phyloP scores from a whole-genome alignment of 352 stramenopile genomes.

The Globisporangium parvum region DNA sequence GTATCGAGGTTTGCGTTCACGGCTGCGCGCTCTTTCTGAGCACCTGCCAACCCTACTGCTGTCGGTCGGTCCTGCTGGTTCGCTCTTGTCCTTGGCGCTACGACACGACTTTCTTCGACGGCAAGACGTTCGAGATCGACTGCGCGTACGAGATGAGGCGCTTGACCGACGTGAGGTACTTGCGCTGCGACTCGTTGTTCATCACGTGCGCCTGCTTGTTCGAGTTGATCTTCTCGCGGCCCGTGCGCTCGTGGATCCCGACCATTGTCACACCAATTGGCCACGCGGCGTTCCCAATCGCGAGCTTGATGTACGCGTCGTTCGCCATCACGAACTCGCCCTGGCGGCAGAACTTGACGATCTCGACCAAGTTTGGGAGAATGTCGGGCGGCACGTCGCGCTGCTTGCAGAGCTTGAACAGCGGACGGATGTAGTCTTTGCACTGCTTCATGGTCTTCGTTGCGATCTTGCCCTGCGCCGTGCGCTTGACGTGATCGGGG shows the following conservation, averaged over 20 bases:
- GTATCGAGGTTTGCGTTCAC: no score
- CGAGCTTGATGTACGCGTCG: slow-evolving; percentile 97
- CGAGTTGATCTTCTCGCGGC: slow-evolving; percentile 94
- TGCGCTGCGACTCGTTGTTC: slow-evolving; percentile 98
- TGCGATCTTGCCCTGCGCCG: slow-evolving; percentile 90
- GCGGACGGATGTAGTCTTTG: slow-evolving; percentile 97
- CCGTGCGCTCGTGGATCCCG: slow-evolving; percentile 96
- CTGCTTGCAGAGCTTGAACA: slow-evolving; percentile 97
- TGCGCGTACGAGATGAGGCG: slow-evolving; percentile 97
- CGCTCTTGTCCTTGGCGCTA: background rate
- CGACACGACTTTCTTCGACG: slow-evolving; percentile 84
- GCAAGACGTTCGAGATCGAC: slow-evolving; percentile 74
- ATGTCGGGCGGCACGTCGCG: slow-evolving; percentile 87
- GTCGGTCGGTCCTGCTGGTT: background rate
- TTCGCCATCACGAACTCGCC: slow-evolving; percentile 94
- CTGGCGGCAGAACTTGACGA: slow-evolving; percentile 92
- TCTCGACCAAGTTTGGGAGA: slow-evolving; percentile 85
- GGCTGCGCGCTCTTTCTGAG: background rate
- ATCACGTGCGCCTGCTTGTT: slow-evolving; percentile 99
- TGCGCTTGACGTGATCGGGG: slow-evolving; percentile 86
- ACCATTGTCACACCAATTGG: slow-evolving; percentile 99
- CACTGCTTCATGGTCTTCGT: slow-evolving; percentile 98
- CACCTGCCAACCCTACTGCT: background rate
- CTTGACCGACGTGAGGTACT: slow-evolving; percentile 99
- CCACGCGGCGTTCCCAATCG: slow-evolving; percentile 97